phyloP scores from a whole-genome alignment of 208 protist species.

The Trypanosoma lewisi region DNA sequence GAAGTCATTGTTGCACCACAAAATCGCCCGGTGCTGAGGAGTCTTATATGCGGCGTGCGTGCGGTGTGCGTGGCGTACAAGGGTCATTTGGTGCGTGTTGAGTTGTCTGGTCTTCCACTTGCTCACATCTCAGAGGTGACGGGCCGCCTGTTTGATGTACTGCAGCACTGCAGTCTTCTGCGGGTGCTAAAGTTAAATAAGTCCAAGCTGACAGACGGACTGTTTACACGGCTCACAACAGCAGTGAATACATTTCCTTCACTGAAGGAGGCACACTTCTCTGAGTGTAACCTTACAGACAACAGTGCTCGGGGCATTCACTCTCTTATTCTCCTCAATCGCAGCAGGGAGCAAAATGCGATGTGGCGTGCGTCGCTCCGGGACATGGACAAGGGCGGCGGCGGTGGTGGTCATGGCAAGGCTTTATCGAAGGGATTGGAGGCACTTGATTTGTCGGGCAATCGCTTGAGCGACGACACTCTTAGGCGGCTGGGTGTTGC shows the following conservation, averaged over 20 bases:
- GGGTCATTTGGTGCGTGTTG: conserved; percentile 29
- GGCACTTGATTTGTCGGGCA: conserved; percentile 55
- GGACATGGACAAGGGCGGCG: no score
- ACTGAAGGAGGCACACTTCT: conserved; percentile 59
- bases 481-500: conserved; percentile 37
- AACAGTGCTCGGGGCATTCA: conserved; percentile 36
- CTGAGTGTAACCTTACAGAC: conserved; percentile 61
- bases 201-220: conserved; percentile 31
- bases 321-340: conserved; percentile 30
- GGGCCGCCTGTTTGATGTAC: conserved; percentile 30
- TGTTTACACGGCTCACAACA: conserved; percentile 26
- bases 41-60: conserved; percentile 38
- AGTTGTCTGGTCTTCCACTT: conserved; percentile 40
- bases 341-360: conserved; percentile 21
- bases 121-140: conserved; percentile 1
- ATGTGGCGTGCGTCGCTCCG: conserved; percentile 51
- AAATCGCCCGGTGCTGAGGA: conserved; percentile 21
- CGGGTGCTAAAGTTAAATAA: conserved; percentile 37
- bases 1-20: conserved; percentile 16
- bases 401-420: neutral
- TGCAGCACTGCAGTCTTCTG: conserved; percentile 39
- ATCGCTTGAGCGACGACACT: conserved; percentile 51
- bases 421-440: conserved; percentile 25
- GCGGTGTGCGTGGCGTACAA: conserved; percentile 9
- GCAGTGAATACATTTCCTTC: conserved; percentile 21